Percentiles rank a stretch among this genome's conserved stretches.
These are phyloP conservation scores for Steccherinum ochraceum DNA, from an alignment of 768 basidiomycete genomes.

Conservation along the genomic window DNA sequence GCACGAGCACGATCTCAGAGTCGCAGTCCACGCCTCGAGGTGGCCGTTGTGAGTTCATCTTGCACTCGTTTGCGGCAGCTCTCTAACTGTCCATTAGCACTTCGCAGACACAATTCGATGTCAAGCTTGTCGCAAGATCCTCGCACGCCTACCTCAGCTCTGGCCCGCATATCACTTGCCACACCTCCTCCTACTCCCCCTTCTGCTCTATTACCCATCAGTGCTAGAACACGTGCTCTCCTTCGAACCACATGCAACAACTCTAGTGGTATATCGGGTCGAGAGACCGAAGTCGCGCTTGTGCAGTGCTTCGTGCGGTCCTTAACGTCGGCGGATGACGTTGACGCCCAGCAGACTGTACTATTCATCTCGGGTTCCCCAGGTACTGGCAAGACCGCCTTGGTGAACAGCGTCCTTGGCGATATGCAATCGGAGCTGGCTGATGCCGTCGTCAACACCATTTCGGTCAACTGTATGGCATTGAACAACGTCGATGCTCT, in stretches of 20 bases:
- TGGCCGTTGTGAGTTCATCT: background rate
- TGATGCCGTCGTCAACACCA: constrained; percentile 41
- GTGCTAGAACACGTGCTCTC: constrained; percentile 57
- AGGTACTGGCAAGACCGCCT: constrained; percentile 88
- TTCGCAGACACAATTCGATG: constrained; percentile 43
- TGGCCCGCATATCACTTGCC: constrained; percentile 37
- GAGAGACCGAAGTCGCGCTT: constrained; percentile 46
- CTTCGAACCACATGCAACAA: constrained; percentile 68
- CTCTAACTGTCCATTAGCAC: constrained; percentile 26
- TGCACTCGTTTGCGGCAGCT: too few species aligned
- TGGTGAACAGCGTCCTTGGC: constrained; percentile 62
- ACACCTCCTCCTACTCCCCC: constrained; percentile 64
- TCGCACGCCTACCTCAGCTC: constrained; percentile 37
- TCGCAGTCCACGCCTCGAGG: constrained; percentile 1
- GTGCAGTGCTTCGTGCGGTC: background rate
- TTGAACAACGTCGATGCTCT: constrained; percentile 59
- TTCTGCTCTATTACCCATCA: constrained; percentile 36
- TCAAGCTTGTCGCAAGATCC: constrained; percentile 34
- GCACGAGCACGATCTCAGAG: constrained; percentile 23
- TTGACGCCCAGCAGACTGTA: constrained; percentile 29
- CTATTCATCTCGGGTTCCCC: constrained; percentile 92
- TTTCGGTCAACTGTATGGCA: constrained; percentile 72
- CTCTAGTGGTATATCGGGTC: constrained; percentile 54
- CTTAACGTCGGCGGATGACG: constrained; percentile 11
- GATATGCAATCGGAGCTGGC: constrained; percentile 30